Base-by-base conservation (phyloP, 2,329 filamentous ascomycete species). In the Zymoseptoria tritici region DNA sequence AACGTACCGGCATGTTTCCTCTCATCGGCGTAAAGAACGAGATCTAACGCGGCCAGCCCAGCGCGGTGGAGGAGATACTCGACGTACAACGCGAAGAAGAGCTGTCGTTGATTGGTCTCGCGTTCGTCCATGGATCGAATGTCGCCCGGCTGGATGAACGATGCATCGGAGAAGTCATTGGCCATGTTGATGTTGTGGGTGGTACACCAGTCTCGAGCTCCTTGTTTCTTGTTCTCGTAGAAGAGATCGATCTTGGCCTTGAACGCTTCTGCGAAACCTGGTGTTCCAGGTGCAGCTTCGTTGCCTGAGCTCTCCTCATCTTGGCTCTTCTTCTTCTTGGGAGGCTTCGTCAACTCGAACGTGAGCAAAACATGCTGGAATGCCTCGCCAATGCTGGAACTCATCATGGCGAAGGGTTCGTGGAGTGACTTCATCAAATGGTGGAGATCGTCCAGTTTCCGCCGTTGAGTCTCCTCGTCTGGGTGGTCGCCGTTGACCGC, bases 41-140 rank as follows among this genome's bases (percentile, higher is more conserved):
- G 80, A 3, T 84, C 80, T 9, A 86, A 76, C 3, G 89, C 81
- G 0, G 85, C 82, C 57, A 80, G 76, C 9, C 84, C 85, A 0
- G 84, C 77, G 0, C 79, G 80, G 64, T 80, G 79, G 2, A 87
- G 75, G 7, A 91, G 76, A 68, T 88, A 88, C 67, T 91, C 86
- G 73, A 91, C 83, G 62, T 83, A 84, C 3, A 91, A 79, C n/a
- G 89, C 78, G 9, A 90, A 77, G 71, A 88, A 90, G 0, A 92
- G 77, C 66, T 91, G 87, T 9, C 83, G 78, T 64, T 88, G 85
- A 58, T 85, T 82, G 9, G 79, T 1, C 85, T 89, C 4, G 85
- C 88, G 66, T 80, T 85, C 1, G 83, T 74, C 49, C 75, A 82
- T 71, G 88, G 77, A 78, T 74, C 63, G 9, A 20, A 64, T 26